Conservation (phyloP, 345 rosid species). For the Sisymbrium irio region DNA sequence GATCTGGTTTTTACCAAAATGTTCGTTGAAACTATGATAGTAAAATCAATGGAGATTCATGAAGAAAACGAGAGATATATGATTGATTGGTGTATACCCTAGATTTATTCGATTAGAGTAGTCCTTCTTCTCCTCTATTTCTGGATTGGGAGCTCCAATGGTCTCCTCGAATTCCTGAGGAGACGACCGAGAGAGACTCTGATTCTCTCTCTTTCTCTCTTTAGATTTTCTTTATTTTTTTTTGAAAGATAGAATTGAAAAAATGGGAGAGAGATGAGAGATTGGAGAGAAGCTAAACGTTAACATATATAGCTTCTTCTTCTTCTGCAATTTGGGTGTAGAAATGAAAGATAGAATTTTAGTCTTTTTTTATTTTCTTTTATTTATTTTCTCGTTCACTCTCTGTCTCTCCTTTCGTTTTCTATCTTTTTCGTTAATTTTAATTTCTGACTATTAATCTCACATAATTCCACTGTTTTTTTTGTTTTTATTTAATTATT, state of each 20-base stretch:
- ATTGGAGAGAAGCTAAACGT: conserved; percentile 30
- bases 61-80: neutral
- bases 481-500: conserved; percentile 5
- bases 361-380: neutral
- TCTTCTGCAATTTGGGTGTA: neutral
- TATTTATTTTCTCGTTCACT: neutral
- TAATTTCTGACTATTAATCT: conserved; percentile 3
- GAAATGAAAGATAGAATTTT: too few species aligned
- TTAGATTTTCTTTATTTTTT: neutral
- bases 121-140: neutral
- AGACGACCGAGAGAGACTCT: conserved; percentile 20
- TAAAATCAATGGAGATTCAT: neutral
- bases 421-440: conserved; percentile 24
- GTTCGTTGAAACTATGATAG: neutral
- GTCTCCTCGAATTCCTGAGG: conserved; percentile 18
- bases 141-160: neutral
- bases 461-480: neutral
- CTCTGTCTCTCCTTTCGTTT: conserved; percentile 21
- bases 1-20: conserved; percentile 13
- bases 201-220: conserved; percentile 3
- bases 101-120: neutral
- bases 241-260: too few species aligned
- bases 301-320: conserved; percentile 34
- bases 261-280: conserved; percentile 23
- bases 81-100: neutral